These are phyloP conservation scores for Pseudodiploospora longispora DNA, from an alignment of 2,329 filamentous ascomycete species.

Conservation along the genomic window DNA sequence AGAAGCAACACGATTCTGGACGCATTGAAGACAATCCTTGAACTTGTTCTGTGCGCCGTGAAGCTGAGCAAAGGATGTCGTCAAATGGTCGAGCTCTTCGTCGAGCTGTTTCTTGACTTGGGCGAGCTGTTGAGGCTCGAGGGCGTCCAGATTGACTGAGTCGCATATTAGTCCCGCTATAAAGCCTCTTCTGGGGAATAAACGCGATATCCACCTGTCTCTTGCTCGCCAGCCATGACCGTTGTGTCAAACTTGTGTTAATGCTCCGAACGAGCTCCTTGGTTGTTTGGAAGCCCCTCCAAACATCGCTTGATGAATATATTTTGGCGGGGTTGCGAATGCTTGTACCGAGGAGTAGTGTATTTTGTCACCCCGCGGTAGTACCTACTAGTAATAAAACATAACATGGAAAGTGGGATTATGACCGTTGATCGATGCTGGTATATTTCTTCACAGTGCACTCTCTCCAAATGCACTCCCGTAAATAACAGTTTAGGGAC, in stretches of 20 bases:
- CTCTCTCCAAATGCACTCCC: too few species aligned
- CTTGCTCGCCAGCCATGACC: constrained; percentile 26
- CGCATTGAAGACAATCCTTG: constrained; percentile 75
- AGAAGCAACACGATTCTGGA: constrained; percentile 39
- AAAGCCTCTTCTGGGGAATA: not conserved
- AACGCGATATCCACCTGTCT: constrained; percentile 19
- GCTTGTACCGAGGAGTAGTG: too few species aligned
- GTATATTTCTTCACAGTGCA: too few species aligned
- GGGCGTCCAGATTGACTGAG: constrained; percentile 58
- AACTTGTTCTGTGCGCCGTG: constrained; percentile 88
- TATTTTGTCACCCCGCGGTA: too few species aligned
- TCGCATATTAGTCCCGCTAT: not conserved
- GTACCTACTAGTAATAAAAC: too few species aligned
- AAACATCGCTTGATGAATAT: constrained; percentile 20
- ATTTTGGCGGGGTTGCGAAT: constrained; percentile 20
- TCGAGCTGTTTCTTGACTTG: constrained; percentile 94
- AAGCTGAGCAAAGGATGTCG: constrained; percentile 80
- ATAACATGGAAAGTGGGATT: too few species aligned
- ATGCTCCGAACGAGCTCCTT: constrained; percentile 2
- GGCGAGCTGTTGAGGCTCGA: constrained; percentile 77
- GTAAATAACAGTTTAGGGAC: too few species aligned
- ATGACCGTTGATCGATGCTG: too few species aligned
- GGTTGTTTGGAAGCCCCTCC: constrained; percentile 16
- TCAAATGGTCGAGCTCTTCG: constrained; percentile 91
- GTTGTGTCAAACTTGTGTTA: not conserved